Percentiles rank a stretch among this genome's conserved stretches.
Conservation (phyloP, 495 filamentous ascomycete genomes). For the Pyrenula aspistea region DNA sequence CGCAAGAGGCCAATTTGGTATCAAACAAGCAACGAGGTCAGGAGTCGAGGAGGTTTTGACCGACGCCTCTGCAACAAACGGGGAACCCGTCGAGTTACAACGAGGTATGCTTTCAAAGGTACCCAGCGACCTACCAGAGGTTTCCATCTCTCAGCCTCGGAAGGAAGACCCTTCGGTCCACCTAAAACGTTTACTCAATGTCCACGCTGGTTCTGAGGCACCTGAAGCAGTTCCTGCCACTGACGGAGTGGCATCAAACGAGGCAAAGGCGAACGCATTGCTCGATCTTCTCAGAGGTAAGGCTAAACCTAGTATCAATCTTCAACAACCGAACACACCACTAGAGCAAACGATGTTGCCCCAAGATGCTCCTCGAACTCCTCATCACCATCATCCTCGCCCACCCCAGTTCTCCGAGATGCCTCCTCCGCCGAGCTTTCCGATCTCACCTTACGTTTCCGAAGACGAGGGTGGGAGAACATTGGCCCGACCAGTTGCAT, state of each 20-base stretch:
- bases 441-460: slow-evolving; percentile 27
- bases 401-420: slow-evolving; percentile 19
- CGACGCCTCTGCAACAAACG: slow-evolving; percentile 14
- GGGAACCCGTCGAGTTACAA: slow-evolving; percentile 8
- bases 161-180: slow-evolving; percentile 47
- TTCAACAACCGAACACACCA: slow-evolving; percentile 16
- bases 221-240: slow-evolving; percentile 4
- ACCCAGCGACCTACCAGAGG: slow-evolving; percentile 30
- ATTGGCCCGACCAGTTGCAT: slow-evolving; percentile 5
- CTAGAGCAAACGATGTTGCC: slow-evolving; percentile 25
- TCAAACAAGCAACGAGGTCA: slow-evolving; percentile 3
- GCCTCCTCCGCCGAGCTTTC: slow-evolving; percentile 30
- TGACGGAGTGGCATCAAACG: slow-evolving; percentile 11
- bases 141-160: slow-evolving; percentile 11
- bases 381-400: slow-evolving; percentile 26
- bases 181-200: slow-evolving; percentile 51
- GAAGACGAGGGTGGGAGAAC: slow-evolving; percentile 14
- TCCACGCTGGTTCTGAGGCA: slow-evolving; percentile 27
- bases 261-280: slow-evolving; percentile 37
- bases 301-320: slow-evolving; percentile 1
- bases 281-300: slow-evolving; percentile 43
- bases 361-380: slow-evolving; percentile 22
- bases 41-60: slow-evolving; percentile 23
- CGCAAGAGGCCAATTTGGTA: slow-evolving; percentile 11
- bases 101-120: slow-evolving; percentile 11